Evolutionary conservation across 164 flowering plant species (phyloP).

Genomic region (Cinnamomum chago): DNA sequence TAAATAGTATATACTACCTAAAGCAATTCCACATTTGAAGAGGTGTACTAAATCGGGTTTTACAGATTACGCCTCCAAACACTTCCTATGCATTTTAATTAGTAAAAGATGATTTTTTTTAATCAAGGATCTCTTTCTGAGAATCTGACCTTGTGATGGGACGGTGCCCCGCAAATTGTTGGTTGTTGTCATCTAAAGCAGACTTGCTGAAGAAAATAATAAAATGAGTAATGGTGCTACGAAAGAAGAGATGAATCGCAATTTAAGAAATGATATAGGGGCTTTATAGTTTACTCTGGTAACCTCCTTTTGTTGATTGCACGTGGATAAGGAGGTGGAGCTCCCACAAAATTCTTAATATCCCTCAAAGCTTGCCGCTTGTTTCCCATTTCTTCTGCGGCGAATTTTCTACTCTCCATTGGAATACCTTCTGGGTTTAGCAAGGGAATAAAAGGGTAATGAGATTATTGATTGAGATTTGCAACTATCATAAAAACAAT

Average conservation of each 20-base stretch:
- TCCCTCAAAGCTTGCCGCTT: constrained; percentile 67
- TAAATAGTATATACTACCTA: no score
- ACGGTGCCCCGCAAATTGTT: constrained; percentile 5
- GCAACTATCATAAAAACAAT: not conserved
- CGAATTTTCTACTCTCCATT: constrained; percentile 35
- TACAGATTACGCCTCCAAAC: no score
- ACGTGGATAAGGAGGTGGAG: constrained; percentile 44
- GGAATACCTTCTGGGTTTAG: constrained; percentile 17
- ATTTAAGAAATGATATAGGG: not conserved
- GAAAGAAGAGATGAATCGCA: not conserved
- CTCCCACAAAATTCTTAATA: constrained; percentile 53
- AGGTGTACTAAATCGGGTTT: no score
- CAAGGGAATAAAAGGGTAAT: constrained; percentile 1
- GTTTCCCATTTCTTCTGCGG: constrained; percentile 33
- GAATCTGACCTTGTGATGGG: constrained; percentile 12
- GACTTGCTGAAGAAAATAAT: constrained; percentile 4
- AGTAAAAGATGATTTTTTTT: no score
- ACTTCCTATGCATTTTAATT: no score
- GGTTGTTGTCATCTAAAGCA: constrained; percentile 1
- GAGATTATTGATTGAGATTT: not conserved
- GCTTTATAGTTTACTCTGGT: constrained; percentile 2
- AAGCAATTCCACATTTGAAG: no score
- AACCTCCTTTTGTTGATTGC: constrained; percentile 49
- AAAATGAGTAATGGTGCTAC: not conserved
- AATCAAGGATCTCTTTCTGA: no score